Evolutionary conservation across 371 early-diverging fungal genomes (phyloP).

Genomic region (Mortierella sp.): DNA sequence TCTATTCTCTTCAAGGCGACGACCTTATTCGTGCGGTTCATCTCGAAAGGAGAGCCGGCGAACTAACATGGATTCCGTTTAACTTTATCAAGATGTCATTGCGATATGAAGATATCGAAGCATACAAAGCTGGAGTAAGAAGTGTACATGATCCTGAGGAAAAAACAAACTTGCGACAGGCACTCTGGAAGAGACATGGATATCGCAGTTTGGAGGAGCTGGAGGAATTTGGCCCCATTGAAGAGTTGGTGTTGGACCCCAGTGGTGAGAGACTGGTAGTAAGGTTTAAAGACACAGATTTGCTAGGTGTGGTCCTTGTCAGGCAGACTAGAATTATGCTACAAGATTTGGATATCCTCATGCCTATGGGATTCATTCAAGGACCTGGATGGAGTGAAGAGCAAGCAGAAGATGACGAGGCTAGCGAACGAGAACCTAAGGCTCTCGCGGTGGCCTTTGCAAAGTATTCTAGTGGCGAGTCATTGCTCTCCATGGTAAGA

Average conservation of each 20-base stretch:
- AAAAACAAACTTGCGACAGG: not conserved
- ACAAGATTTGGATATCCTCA: slow-evolving; percentile 41
- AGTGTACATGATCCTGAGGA: slow-evolving; percentile 2
- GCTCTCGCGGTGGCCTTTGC: slow-evolving; percentile 35
- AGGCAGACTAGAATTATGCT: slow-evolving; percentile 30
- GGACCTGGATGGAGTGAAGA: slow-evolving; percentile 40
- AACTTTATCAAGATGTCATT: slow-evolving; percentile 30
- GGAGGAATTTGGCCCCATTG: slow-evolving; percentile 38
- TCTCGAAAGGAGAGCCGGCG: slow-evolving; percentile 35
- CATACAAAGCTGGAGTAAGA: slow-evolving; percentile 11
- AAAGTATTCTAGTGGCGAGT: slow-evolving; percentile 20
- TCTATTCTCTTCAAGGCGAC: slow-evolving; percentile 42
- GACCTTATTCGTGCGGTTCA: slow-evolving; percentile 39
- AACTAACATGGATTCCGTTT: slow-evolving; percentile 37
- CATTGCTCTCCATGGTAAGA: slow-evolving; percentile 39
- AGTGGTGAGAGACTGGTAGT: slow-evolving; percentile 44
- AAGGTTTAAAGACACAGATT: slow-evolving; percentile 36
- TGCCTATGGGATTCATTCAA: slow-evolving; percentile 37
- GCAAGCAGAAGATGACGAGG: slow-evolving; percentile 18
- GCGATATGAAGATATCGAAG: slow-evolving; percentile 15
- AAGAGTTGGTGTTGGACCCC: slow-evolving; percentile 40
- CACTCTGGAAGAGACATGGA: slow-evolving; percentile 20
- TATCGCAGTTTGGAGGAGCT: slow-evolving; percentile 18
- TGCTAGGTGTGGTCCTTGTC: slow-evolving; percentile 43
- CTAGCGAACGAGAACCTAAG: slow-evolving; percentile 24